Conservation (phyloP, 2,329 filamentous ascomycete genomes). For the Thelonectria rubi region DNA sequence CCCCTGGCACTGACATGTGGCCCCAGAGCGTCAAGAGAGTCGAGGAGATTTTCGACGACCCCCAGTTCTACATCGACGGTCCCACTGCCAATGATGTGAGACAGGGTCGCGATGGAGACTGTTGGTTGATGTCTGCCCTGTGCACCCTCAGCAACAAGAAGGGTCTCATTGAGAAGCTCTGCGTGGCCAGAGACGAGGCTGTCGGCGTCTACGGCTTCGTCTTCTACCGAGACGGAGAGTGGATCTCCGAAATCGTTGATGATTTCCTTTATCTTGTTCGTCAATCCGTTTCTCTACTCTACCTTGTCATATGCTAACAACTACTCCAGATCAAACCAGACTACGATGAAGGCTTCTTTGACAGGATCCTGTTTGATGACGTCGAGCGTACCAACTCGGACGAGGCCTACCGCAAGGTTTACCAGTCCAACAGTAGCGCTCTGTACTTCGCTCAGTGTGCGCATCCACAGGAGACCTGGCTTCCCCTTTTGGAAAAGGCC, state of each 20-base stretch:
- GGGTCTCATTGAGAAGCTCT: conserved; percentile 76
- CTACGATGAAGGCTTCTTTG: conserved; percentile 66
- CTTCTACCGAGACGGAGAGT: conserved; percentile 82
- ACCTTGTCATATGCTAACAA: too few species aligned
- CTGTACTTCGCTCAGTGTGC: conserved; percentile 81
- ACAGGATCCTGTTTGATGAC: conserved; percentile 55
- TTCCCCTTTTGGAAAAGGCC: conserved; percentile 81
- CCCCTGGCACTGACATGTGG: conserved; percentile 46
- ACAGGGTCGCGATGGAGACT: conserved; percentile 82
- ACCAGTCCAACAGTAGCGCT: conserved; percentile 78
- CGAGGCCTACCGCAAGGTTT: conserved; percentile 71
- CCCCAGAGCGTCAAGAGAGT: conserved; percentile 74
- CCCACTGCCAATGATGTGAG: conserved; percentile 80
- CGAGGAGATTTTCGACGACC: conserved; percentile 77
- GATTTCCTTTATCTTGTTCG: conserved; percentile 61
- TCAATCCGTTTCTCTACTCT: too few species aligned
- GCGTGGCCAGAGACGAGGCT: conserved; percentile 75
- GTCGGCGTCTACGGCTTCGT: conserved; percentile 88
- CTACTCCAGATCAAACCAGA: conserved; percentile 56
- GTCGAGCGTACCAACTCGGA: conserved; percentile 61
- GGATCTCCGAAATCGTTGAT: conserved; percentile 68
- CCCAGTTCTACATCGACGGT: conserved; percentile 80
- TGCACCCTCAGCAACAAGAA: conserved; percentile 79
- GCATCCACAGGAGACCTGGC: conserved; percentile 81
- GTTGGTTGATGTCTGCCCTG: conserved; percentile 85